Base-by-base conservation (phyloP, 306 rosid genomes). In the Lathyrus tuberosus region DNA sequence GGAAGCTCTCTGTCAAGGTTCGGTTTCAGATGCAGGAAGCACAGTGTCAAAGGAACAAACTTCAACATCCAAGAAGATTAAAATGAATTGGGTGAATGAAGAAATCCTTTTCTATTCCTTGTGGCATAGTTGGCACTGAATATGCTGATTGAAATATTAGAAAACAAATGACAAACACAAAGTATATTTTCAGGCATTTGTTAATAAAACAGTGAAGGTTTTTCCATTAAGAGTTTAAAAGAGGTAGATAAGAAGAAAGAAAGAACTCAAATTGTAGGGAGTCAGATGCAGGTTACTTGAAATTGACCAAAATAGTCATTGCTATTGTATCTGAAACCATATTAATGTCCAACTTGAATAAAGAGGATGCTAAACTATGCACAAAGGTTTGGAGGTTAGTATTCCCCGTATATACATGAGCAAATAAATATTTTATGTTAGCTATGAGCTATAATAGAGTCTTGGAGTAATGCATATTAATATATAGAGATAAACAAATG, bases 171-270 rank as follows among this genome's bases (percentile, higher is more conserved):
- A 12, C 9, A 49, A 73, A 37, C 11, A 14, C 14, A 26, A 61
- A 47, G 48, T 59, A 56, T 46, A 59, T 60, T 59, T 71, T 71
- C 61, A 46, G 60, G 75, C 16, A 47, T 60, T 71, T 9, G 38
- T 46, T 60, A 31, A 60, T 60, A 31, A 53, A 33, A 44, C 5
- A 7, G 68, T 17, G 24, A 22, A 44, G 8, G 3, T 46, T 12
- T 57, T 72, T 35, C 37, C 35, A 46, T 60, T 24, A 61, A 43
- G 44, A 4, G 49, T 20, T 61, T 47, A 35, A 44, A 35, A 51
- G 61, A 71, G 28, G 60, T 20, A 49, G 47, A 62, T 16, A 16
- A 37, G 17, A 44, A 43, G 75, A 70, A 62, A n/a, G 22, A 51
- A 47, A 60, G 22, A 18, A 33, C 24, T 12, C 8, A 61, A 72